These are phyloP conservation scores for Trifolium repens DNA, from an alignment of 306 rosid species.

Conservation along the genomic window DNA sequence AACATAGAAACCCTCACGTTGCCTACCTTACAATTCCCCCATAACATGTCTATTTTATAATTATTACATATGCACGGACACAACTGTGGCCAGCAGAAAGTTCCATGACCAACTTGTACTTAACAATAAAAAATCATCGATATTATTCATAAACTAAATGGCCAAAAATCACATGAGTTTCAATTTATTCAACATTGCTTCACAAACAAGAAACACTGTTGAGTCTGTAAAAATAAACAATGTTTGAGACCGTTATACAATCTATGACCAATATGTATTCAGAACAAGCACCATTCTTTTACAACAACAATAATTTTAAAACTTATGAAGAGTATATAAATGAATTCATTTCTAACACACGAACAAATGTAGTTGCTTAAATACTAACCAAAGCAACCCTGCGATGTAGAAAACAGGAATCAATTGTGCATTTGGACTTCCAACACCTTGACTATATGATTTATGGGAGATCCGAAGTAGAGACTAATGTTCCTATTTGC, in stretches of 20 bases:
- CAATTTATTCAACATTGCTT: slow-evolving; percentile 52
- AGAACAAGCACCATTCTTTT: slow-evolving; percentile 56
- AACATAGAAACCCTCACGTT: too few relatives aligned
- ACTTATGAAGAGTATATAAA: slow-evolving; percentile 46
- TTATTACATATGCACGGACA: too few relatives aligned
- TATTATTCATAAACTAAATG: slow-evolving; percentile 5
- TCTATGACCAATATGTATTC: slow-evolving; percentile 47
- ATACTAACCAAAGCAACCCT: slow-evolving; percentile 45
- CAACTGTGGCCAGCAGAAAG: neutral
- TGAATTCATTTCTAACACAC: slow-evolving; percentile 58
- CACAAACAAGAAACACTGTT: slow-evolving; percentile 46
- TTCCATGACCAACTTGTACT: neutral
- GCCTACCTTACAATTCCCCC: neutral
- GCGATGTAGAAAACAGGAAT: slow-evolving; percentile 47
- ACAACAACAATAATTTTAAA: slow-evolving; percentile 53
- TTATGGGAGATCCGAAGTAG: slow-evolving; percentile 51
- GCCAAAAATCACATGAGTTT: slow-evolving; percentile 32
- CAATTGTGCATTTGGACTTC: slow-evolving; percentile 48
- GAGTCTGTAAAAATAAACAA: slow-evolving; percentile 39
- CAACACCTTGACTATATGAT: slow-evolving; percentile 55
- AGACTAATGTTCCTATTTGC: slow-evolving; percentile 46
- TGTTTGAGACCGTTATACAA: slow-evolving; percentile 51
- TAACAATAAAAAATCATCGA: neutral
- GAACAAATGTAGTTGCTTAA: slow-evolving; percentile 52
- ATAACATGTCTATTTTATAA: too few relatives aligned